Evolutionary conservation across 1,284 basidiomycete genomes (phyloP).

Genomic region (Cystobasidium sp.): DNA sequence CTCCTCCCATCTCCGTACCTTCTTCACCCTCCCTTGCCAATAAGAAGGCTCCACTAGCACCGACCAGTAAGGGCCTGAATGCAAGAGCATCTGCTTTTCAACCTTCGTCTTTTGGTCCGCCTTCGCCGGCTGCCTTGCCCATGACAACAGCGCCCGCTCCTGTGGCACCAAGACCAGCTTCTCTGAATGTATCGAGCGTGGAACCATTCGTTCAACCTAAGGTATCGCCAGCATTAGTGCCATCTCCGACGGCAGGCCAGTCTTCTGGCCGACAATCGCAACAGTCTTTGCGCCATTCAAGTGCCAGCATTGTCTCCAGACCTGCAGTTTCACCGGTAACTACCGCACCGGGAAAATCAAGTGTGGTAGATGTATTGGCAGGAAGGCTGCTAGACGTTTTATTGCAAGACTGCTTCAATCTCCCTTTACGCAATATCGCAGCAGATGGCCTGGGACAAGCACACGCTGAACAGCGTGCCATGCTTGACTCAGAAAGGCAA

Average conservation of each 20-base stretch:
- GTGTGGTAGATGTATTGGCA: background rate
- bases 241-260: too few species aligned
- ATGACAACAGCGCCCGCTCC: background rate
- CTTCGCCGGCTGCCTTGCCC: background rate
- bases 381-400: background rate
- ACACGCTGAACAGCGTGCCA: conserved; percentile 15
- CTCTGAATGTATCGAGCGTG: too few species aligned
- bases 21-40: background rate
- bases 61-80: conserved; percentile 16
- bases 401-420: background rate
- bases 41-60: background rate
- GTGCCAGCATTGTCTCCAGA: too few species aligned
- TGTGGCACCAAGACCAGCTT: background rate
- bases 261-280: too few species aligned
- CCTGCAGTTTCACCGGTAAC: too few species aligned
- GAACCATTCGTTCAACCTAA: too few species aligned
- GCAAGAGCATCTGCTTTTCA: conserved; percentile 24
- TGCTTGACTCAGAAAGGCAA: conserved; percentile 20
- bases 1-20: conserved; percentile 19
- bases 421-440: conserved; percentile 21
- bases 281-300: too few species aligned
- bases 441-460: conserved; percentile 17
- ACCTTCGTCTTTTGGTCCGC: conserved; percentile 4
- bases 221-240: too few species aligned
- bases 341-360: background rate